Percentiles rank a stretch among this genome's conserved stretches.
phyloP scores from a whole-genome alignment of 1,139 yeast species.

The Meyerozyma carpophila region DNA sequence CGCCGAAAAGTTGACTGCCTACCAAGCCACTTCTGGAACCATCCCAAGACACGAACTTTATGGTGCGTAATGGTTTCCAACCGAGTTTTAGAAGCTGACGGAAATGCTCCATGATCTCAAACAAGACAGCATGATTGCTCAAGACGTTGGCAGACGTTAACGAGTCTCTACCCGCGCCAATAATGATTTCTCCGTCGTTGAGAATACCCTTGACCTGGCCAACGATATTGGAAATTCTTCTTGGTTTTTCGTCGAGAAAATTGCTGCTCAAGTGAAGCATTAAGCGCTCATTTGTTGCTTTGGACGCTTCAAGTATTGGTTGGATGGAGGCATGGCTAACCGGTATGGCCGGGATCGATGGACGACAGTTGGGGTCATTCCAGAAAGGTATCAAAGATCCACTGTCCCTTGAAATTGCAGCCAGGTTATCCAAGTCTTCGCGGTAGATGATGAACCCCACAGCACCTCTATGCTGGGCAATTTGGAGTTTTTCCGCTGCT shows the following conservation, averaged over 20 bases:
- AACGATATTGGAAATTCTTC: slow-evolving; percentile 28
- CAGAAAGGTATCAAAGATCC: slow-evolving; percentile 5
- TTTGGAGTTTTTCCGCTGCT: slow-evolving; percentile 21
- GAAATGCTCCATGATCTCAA: slow-evolving; percentile 38
- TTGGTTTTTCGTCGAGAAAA: slow-evolving; percentile 9
- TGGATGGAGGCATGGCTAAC: slow-evolving; percentile 24
- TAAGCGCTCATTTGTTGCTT: slow-evolving; percentile 7
- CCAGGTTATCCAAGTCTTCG: slow-evolving; percentile 10
- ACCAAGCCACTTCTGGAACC: slow-evolving; percentile 30
- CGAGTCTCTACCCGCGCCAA: slow-evolving; percentile 41
- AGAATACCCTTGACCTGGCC: slow-evolving; percentile 35
- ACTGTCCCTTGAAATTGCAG: slow-evolving; percentile 21
- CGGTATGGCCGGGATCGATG: slow-evolving; percentile 31
- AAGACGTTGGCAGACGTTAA: slow-evolving; percentile 33
- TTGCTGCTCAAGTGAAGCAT: slow-evolving; percentile 15
- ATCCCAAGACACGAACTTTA: slow-evolving; percentile 42
- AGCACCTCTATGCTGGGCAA: slow-evolving; percentile 27
- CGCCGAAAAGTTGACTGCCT: slow-evolving; percentile 25
- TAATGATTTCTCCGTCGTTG: slow-evolving; percentile 37
- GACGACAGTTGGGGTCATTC: slow-evolving; percentile 3
- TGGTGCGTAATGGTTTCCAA: slow-evolving; percentile 42
- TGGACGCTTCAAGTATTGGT: slow-evolving; percentile 28
- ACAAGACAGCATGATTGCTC: slow-evolving; percentile 36
- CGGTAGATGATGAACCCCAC: slow-evolving; percentile 24
- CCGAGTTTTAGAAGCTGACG: slow-evolving; percentile 28